These are phyloP conservation scores for Aspergillus latus DNA, from an alignment of 2,329 filamentous ascomycete genomes.

Conservation along the genomic window DNA sequence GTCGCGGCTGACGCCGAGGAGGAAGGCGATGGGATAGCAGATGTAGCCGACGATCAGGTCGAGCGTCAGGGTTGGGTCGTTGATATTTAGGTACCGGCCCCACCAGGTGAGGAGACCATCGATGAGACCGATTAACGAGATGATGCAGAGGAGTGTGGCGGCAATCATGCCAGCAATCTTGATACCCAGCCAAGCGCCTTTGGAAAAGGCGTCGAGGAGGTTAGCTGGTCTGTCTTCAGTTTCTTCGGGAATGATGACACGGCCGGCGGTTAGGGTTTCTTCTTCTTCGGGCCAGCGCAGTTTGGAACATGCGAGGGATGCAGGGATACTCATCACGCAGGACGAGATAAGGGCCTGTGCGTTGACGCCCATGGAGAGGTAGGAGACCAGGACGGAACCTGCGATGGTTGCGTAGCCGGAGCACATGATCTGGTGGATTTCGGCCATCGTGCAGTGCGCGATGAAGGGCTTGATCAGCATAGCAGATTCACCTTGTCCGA, in stretches of 20 bases:
- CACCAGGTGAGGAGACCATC: constrained; percentile 82
- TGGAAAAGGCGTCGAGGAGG: constrained; percentile 78
- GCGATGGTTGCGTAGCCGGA: constrained; percentile 92
- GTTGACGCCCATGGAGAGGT: constrained; percentile 80
- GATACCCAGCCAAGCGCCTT: constrained; percentile 80
- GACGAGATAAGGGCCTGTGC: constrained; percentile 82
- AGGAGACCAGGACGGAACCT: constrained; percentile 81
- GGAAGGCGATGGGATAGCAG: constrained; percentile 74
- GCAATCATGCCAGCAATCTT: constrained; percentile 85
- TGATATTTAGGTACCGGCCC: constrained; percentile 74
- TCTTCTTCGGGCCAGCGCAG: constrained; percentile 86
- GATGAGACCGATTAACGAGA: constrained; percentile 70
- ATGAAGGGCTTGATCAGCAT: constrained; percentile 91
- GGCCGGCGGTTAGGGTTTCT: constrained; percentile 78
- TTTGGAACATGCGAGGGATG: constrained; percentile 85
- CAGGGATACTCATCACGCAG: constrained; percentile 94
- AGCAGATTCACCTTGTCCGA: constrained; percentile 89
- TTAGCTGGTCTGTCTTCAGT: constrained; percentile 72
- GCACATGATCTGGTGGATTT: constrained; percentile 89
- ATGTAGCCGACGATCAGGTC: constrained; percentile 75
- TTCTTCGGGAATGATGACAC: constrained; percentile 77
- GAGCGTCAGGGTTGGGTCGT: constrained; percentile 67
- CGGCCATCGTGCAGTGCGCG: constrained; percentile 77
- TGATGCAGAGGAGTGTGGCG: constrained; percentile 77
- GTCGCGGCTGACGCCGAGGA: constrained; percentile 72